Percentiles rank a stretch among this genome's conserved stretches.
Evolutionary conservation across 495 filamentous ascomycete genomes (phyloP).

Genomic region (Hypoxylon lienhwacheense): DNA sequence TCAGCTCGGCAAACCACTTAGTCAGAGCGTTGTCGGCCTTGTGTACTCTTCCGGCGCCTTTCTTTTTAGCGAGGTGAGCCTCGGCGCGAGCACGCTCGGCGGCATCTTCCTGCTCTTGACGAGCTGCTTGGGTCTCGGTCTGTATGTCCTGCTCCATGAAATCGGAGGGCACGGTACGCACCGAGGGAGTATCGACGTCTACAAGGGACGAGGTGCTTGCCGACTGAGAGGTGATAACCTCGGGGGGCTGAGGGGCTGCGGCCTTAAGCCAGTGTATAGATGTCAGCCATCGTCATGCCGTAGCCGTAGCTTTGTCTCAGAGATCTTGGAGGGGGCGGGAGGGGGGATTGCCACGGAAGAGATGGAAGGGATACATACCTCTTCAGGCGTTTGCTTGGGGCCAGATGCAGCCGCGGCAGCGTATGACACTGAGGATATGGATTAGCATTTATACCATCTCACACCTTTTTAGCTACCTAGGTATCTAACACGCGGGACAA

Average conservation of each 20-base stretch:
- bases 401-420: slow-evolving; percentile 73
- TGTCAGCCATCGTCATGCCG: not conserved
- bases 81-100: slow-evolving; percentile 48
- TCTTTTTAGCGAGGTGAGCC: slow-evolving; percentile 56
- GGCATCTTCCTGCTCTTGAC: slow-evolving; percentile 50
- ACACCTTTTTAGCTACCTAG: no score
- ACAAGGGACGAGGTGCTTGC: slow-evolving; percentile 64
- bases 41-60: slow-evolving; percentile 40
- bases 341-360: not conserved
- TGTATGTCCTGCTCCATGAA: slow-evolving; percentile 65
- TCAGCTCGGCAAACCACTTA: slow-evolving; percentile 38
- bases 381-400: slow-evolving; percentile 69
- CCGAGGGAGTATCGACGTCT: slow-evolving; percentile 75
- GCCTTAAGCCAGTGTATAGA: slow-evolving; percentile 40
- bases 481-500: no score
- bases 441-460: not conserved
- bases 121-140: slow-evolving; percentile 69
- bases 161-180: slow-evolving; percentile 68
- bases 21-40: slow-evolving; percentile 47
- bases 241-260: slow-evolving; percentile 66
- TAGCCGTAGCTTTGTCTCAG: not conserved
- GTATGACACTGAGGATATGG: slow-evolving; percentile 67
- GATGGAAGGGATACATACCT: slow-evolving; percentile 52
- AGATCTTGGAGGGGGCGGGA: not conserved
- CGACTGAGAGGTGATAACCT: slow-evolving; percentile 61